Evolutionary conservation across 345 rosid species (phyloP).

Genomic region (Dipteronia sinensis): DNA sequence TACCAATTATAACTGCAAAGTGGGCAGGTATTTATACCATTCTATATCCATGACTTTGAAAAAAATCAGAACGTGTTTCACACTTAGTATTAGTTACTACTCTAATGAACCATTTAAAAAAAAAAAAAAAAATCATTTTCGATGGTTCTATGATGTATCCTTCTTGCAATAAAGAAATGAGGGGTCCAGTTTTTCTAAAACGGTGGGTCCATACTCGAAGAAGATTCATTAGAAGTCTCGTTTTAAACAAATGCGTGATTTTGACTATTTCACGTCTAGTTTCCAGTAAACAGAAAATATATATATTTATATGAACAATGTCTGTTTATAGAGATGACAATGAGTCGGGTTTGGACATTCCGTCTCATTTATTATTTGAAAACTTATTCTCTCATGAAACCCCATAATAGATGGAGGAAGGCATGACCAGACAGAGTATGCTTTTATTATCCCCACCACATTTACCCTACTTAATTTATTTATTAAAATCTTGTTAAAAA

Average conservation of each 20-base stretch:
- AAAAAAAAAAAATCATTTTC: not conserved
- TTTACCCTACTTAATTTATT: too few relatives aligned
- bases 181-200: slow-evolving; percentile 1
- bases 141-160: not conserved
- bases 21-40: slow-evolving; percentile 20
- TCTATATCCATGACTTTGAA: not conserved
- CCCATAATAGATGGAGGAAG: too few relatives aligned
- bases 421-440: too few relatives aligned
- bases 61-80: slow-evolving; percentile 33
- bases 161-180: not conserved
- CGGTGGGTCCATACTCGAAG: slow-evolving; percentile 1
- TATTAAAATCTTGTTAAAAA: too few relatives aligned
- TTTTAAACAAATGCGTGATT: not conserved
- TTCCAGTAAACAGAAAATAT: not conserved
- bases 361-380: too few relatives aligned
- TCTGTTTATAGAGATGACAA: too few relatives aligned
- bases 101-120: too few relatives aligned
- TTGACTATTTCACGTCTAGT: not conserved
- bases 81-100: not conserved
- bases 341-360: too few relatives aligned
- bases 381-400: too few relatives aligned
- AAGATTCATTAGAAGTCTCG: slow-evolving; percentile 13
- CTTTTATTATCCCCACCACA: too few relatives aligned
- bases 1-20: not conserved
- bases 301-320: too few relatives aligned